These are phyloP conservation scores for Collybia nuda DNA, from an alignment of 768 basidiomycete species.

Conservation along the genomic window DNA sequence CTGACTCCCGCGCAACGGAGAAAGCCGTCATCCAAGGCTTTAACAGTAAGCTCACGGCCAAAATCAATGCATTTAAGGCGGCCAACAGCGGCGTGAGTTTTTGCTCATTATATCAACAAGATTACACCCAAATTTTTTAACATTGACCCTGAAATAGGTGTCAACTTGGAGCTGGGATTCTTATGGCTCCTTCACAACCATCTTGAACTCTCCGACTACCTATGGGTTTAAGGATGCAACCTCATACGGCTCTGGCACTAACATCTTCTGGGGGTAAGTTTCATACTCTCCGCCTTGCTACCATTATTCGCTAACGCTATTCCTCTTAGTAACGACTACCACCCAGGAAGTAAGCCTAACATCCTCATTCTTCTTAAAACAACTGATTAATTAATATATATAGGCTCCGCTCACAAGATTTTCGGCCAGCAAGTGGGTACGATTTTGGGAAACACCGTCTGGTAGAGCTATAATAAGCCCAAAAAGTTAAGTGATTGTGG, in stretches of 20 bases:
- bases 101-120: background rate
- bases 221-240: constrained; percentile 58
- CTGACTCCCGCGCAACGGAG: constrained; percentile 37
- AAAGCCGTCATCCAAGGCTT: constrained; percentile 48
- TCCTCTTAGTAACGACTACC: constrained; percentile 46
- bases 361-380: background rate
- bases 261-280: constrained; percentile 56
- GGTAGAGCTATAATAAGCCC: constrained; percentile 11
- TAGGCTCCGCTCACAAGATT: constrained; percentile 41
- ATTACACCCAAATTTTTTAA: background rate
- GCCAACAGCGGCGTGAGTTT: constrained; percentile 44
- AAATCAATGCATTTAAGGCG: constrained; percentile 39
- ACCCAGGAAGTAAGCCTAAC: constrained; percentile 45
- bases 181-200: constrained; percentile 44
- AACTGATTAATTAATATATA: background rate
- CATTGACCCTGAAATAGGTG: constrained; percentile 28
- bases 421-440: constrained; percentile 28
- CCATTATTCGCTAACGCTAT: background rate
- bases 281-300: background rate
- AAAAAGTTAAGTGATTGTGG: too few species aligned
- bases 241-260: constrained; percentile 38
- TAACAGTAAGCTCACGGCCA: constrained; percentile 47
- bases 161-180: constrained; percentile 52
- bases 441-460: constrained; percentile 22
- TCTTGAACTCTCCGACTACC: constrained; percentile 45